Conservation (phyloP, 2,329 filamentous ascomycete genomes). For the Aspergillus oerlinghausenensis region DNA sequence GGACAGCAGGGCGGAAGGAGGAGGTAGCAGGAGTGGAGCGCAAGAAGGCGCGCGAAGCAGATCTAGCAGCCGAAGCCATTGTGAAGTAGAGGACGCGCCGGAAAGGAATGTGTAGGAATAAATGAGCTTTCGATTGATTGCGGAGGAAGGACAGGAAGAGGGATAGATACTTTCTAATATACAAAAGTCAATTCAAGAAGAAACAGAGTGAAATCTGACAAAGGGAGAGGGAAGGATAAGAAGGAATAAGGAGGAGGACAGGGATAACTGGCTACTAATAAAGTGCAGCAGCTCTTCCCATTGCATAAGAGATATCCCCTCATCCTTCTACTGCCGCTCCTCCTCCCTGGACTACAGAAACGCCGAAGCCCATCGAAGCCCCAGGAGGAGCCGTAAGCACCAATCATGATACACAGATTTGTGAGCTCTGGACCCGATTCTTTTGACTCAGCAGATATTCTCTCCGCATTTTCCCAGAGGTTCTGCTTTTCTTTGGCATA, state of each 20-base stretch:
- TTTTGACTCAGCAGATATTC: conserved; percentile 17
- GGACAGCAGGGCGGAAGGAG: conserved; percentile 40
- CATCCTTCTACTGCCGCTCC: not conserved
- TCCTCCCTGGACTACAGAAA: not conserved
- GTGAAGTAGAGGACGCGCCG: conserved; percentile 14
- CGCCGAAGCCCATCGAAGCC: conserved; percentile 6
- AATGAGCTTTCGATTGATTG: not conserved
- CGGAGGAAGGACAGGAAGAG: not conserved
- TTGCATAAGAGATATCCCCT: conserved; percentile 3
- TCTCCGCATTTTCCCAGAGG: conserved; percentile 14
- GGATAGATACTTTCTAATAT: not conserved
- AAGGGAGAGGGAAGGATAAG: conserved; percentile 1
- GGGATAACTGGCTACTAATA: conserved; percentile 12
- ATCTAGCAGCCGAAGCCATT: conserved; percentile 41
- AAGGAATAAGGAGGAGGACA: conserved; percentile 10
- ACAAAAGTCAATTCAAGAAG: not conserved
- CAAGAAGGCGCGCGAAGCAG: conserved; percentile 40
- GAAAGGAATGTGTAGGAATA: conserved; percentile 13
- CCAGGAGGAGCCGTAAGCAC: conserved; percentile 3
- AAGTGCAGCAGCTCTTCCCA: not conserved
- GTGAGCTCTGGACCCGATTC: conserved; percentile 14
- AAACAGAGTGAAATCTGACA: conserved; percentile 2
- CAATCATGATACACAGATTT: conserved; percentile 12
- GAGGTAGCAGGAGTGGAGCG: conserved; percentile 35
- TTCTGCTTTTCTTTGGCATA: not conserved